Evolutionary conservation across 441 rosid genomes (phyloP), one percentile per base, ranked within the genome.

Genomic region (Populus hybrid): DNA sequence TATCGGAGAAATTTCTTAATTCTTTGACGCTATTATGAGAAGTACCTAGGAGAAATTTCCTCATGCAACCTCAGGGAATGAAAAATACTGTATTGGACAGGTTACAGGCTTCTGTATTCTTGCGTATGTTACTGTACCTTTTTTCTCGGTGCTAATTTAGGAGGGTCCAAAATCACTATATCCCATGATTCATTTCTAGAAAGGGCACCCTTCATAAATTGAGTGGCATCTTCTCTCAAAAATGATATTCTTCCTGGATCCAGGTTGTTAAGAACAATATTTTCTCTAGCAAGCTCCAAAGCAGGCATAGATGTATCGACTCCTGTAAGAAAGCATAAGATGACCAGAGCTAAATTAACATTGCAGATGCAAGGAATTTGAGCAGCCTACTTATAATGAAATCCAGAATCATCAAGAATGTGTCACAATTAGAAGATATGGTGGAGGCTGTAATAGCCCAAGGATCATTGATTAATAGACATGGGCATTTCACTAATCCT

Each of bases 121-220:
- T 61, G 31, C 0, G 9, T 36, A 31, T 23, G 21, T 14, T 36
- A 18, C 1, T 16, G 21, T 82, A 90, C 91, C 93, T 92, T 91
- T 79, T 82, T 88, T 70, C 87, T 84, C 65, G 97, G 99, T 28
- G 97, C 98, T 59, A 95, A 78, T 85, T 95, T 93, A 28, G 98
- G 99, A 78, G 99, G 99, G 85, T 95, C 98, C 74, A 95, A 82
- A 82, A 95, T 86, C 75, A 95, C 91, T 11, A 95, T 64, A 86
- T 93, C 99, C 98, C 99, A 93, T 10, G 86, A 84, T 81, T 93
- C 93, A 33, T 85, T 89, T 83, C 94, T 93, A 16, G 89, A 86
- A 78, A 91, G 77, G 68, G 98, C 97, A 45, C 70, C 84, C 90
- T 87, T 95, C 99, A 95, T 93, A 81, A 89, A 95, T 40, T 80